These are phyloP conservation scores for Microascus cirrosus DNA, from an alignment of 2,329 filamentous ascomycete species.

Conservation along the genomic window DNA sequence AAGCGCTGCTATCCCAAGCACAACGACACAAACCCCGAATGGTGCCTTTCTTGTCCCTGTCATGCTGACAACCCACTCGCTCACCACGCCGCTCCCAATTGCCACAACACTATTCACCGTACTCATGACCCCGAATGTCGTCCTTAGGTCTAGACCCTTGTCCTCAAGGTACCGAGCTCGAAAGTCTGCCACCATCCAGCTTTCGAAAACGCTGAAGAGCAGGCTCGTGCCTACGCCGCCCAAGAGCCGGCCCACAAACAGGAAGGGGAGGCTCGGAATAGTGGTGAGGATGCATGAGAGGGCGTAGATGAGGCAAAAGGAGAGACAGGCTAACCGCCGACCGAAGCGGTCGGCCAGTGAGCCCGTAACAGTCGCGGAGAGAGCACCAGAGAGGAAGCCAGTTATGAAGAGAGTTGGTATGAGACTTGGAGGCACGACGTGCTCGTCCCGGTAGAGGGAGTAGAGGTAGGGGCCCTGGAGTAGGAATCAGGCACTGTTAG, in stretches of 20 bases:
- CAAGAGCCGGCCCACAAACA: constrained; percentile 41
- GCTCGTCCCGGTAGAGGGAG: constrained; percentile 21
- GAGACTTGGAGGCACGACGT: constrained; percentile 13
- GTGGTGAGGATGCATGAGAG: constrained; percentile 33
- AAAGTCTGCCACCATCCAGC: constrained; percentile 49
- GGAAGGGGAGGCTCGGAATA: constrained; percentile 18
- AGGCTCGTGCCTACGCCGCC: constrained; percentile 45
- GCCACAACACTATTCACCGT: constrained; percentile 44
- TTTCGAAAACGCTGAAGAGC: constrained; percentile 48
- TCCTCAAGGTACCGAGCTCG: constrained; percentile 28
- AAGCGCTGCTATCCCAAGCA: constrained; percentile 28
- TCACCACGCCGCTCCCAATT: constrained; percentile 35
- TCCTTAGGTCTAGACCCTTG: constrained; percentile 28
- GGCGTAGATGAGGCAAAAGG: constrained; percentile 42
- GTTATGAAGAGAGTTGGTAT: constrained; percentile 29
- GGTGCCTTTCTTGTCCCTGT: constrained; percentile 38
- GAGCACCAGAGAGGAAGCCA: constrained; percentile 31
- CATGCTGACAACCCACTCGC: constrained; percentile 34
- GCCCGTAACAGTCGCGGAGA: constrained; percentile 33
- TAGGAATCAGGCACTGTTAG: neutral
- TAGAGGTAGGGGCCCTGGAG: constrained; percentile 21
- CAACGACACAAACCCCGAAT: constrained; percentile 25
- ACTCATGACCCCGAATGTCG: constrained; percentile 38
- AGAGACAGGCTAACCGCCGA: constrained; percentile 38
- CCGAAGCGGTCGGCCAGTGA: constrained; percentile 36